These are phyloP conservation scores for Eragrostis curvula DNA, from an alignment of 176 grass and related monocot genomes.

Conservation along the genomic window DNA sequence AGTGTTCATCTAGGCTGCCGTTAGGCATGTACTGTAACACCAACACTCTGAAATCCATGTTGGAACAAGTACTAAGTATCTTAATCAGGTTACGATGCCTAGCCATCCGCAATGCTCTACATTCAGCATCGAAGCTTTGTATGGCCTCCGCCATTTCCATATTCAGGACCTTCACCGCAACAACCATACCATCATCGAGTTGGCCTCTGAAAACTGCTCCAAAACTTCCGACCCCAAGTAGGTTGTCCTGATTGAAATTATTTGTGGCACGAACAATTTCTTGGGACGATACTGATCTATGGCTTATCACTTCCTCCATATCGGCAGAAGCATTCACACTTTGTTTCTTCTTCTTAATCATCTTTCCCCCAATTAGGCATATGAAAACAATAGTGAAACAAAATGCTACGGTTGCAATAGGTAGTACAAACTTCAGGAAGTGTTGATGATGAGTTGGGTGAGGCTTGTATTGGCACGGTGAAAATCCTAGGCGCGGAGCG, in stretches of 20 bases:
- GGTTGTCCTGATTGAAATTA: slow-evolving; percentile 1
- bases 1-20: background rate
- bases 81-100: background rate
- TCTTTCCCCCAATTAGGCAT: background rate
- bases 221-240: background rate
- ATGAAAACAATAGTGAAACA: background rate
- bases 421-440: background rate
- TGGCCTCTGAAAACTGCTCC: slow-evolving; percentile 2
- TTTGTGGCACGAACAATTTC: background rate
- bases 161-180: background rate
- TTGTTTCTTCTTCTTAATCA: background rate
- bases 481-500: background rate
- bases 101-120: background rate
- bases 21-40: background rate
- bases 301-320: background rate
- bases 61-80: background rate
- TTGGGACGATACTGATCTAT: background rate
- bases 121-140: background rate
- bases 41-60: slow-evolving; percentile 10
- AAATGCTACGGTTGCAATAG: background rate
- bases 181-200: background rate
- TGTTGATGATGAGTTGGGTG: background rate
- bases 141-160: background rate
- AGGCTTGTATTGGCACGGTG: background rate
- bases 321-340: background rate